These are phyloP conservation scores for Aspergillus proliferans DNA, from an alignment of 2,329 filamentous ascomycete genomes.

Conservation along the genomic window DNA sequence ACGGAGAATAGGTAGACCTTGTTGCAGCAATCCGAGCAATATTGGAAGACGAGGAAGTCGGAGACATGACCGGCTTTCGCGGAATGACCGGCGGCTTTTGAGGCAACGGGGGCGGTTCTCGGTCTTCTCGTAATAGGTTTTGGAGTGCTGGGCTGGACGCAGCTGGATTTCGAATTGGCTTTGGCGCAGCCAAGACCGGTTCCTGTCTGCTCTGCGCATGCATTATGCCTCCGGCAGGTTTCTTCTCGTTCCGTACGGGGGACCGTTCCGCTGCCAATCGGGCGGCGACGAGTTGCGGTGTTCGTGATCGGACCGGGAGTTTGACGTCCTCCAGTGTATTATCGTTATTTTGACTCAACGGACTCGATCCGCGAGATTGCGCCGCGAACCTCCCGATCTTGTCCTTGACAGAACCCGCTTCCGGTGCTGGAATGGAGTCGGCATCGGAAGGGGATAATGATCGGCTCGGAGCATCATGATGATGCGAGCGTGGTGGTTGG, in stretches of 20 bases:
- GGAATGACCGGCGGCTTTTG: slow-evolving; percentile 3
- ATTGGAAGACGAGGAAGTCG: not conserved
- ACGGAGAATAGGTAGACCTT: slow-evolving; percentile 6
- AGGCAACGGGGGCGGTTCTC: not conserved
- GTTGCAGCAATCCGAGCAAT: slow-evolving; percentile 5
- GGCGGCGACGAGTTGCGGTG: slow-evolving; percentile 29
- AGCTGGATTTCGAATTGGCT: slow-evolving; percentile 15
- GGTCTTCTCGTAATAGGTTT: slow-evolving; percentile 1
- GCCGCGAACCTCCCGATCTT: slow-evolving; percentile 31
- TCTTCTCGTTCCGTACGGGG: slow-evolving; percentile 13
- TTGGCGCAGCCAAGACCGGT: slow-evolving; percentile 18
- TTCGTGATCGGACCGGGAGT: slow-evolving; percentile 11
- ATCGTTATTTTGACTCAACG: not conserved
- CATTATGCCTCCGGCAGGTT: slow-evolving; percentile 6
- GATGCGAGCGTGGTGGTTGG: slow-evolving; percentile 9
- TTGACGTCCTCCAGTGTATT: slow-evolving; percentile 2
- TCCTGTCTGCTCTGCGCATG: slow-evolving; percentile 11
- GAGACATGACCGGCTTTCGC: slow-evolving; percentile 7
- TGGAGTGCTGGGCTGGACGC: not conserved
- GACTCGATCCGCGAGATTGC: slow-evolving; percentile 11
- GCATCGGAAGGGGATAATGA: slow-evolving; percentile 8
- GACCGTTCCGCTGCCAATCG: slow-evolving; percentile 28
- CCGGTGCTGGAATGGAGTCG: slow-evolving; percentile 20
- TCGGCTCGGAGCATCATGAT: slow-evolving; percentile 1
- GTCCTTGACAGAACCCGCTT: slow-evolving; percentile 32